These are phyloP conservation scores for Thelonectria rubi DNA, from an alignment of 2,329 filamentous ascomycete species.

Conservation along the genomic window DNA sequence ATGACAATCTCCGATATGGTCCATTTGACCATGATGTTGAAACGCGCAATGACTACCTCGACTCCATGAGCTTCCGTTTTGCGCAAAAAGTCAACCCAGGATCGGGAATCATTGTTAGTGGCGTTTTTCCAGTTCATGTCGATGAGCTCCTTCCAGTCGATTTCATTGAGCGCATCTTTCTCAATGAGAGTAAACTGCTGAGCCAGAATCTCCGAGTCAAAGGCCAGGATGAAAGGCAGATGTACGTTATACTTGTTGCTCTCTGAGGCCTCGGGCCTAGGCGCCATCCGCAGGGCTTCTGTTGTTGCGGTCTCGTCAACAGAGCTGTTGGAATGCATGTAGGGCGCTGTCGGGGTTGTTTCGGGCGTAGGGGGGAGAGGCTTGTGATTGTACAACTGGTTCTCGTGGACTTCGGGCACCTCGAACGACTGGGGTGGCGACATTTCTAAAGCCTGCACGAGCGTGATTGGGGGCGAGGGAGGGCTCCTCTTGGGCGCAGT, in stretches of 20 bases:
- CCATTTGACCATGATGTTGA: constrained; percentile 92
- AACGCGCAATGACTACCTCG: constrained; percentile 84
- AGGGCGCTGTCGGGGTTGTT: constrained; percentile 55
- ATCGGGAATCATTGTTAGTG: constrained; percentile 70
- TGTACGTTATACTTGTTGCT: constrained; percentile 63
- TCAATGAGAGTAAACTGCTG: constrained; percentile 88
- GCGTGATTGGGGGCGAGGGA: constrained; percentile 42
- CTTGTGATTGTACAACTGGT: constrained; percentile 39
- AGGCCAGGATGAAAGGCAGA: constrained; percentile 82
- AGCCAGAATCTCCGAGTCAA: constrained; percentile 80
- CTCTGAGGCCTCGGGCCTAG: constrained; percentile 43
- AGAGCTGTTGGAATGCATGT: constrained; percentile 40
- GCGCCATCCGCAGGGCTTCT: constrained; percentile 50
- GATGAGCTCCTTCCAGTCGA: constrained; percentile 88
- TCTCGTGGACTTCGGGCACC: constrained; percentile 39
- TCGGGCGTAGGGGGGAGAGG: constrained; percentile 56
- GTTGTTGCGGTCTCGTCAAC: constrained; percentile 44
- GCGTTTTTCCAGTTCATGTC: constrained; percentile 83
- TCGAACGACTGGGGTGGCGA: constrained; percentile 36
- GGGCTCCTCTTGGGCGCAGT: constrained; percentile 44
- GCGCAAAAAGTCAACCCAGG: constrained; percentile 84
- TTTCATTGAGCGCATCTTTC: constrained; percentile 85
- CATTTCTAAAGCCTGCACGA: constrained; percentile 42
- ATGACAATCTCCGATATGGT: constrained; percentile 81
- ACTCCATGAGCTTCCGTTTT: constrained; percentile 78